Base-by-base conservation (phyloP, 805 yeast genomes). In the Brettanomyces anomalus region DNA sequence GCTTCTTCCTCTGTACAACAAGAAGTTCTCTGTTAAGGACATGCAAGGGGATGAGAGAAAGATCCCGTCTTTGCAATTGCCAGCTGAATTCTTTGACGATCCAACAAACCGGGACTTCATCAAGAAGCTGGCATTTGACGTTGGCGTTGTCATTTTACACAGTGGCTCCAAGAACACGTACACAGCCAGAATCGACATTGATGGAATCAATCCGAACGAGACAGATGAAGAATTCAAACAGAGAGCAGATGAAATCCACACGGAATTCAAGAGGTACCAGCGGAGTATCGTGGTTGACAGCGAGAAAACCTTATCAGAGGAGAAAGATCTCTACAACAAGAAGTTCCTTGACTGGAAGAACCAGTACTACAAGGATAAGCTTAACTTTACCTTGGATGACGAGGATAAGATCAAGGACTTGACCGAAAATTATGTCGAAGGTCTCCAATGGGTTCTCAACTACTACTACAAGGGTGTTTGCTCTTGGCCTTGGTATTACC, bases 401-500 rank as follows among this genome's bases (percentile, higher is more conserved):
- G 74, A 71, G 19, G 82, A 76, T 1, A 62, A 75, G 45, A 63
- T 89, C 49, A 61, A 60, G n/a, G 79, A 76, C 8, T 59, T 87
- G 49, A 74, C 94, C 6, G 77, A 78, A 51, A 88, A 85, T 57
- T 93, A 89, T 57, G 70, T 93, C 35, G 96, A 89, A 62, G 98
- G 98, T 50, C 70, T 90, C 48, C 98, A 90, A 65, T 90, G 98
- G 98, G 97, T 93, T 13, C 68, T 93, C 61, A 79, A 74, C 56
- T 90, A 90, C 66, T 90, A 90, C 64, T 90, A 88, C 58, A 74
- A 75, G 52, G 97, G 97, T 21, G 81, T 86, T 56, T 85, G 86
- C 33, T 88, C 97, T 3, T 90, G 98, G 98, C 81, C 85, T 37
- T 90, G 97, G 98, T 90, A 76, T 58, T 90, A 76, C 60, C 77